phyloP scores from a whole-genome alignment of 208 protist genomes.

The Acanthamoeba divionensis region DNA sequence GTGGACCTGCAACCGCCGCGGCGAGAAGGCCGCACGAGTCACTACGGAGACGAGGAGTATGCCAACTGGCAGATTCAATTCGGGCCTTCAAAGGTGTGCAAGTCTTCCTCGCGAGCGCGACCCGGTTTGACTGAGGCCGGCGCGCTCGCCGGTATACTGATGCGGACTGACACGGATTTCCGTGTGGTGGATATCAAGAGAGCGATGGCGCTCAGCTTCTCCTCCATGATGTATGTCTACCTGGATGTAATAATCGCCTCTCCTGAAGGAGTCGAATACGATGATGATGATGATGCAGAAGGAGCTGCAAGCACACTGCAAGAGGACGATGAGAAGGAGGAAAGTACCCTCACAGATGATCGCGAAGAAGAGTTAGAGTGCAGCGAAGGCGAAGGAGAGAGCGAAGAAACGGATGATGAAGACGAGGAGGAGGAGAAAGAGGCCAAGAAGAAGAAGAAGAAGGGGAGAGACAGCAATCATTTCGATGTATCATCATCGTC shows the following conservation, averaged over 20 bases:
- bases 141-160: constrained; percentile 12
- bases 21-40: background rate
- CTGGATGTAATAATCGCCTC: background rate
- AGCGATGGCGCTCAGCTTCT: constrained; percentile 21
- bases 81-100: constrained; percentile 22
- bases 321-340: too few relatives aligned
- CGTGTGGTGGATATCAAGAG: background rate
- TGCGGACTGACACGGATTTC: background rate
- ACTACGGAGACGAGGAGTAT: constrained; percentile 47
- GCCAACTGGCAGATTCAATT: constrained; percentile 46
- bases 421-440: background rate
- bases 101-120: constrained; percentile 2
- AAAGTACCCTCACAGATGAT: too few relatives aligned
- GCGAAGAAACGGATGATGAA: background rate
- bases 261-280: background rate
- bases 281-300: too few relatives aligned
- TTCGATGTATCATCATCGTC: too few relatives aligned
- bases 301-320: too few relatives aligned
- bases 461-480: background rate
- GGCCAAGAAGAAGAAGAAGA: background rate
- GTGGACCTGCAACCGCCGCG: constrained; percentile 22
- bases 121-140: background rate
- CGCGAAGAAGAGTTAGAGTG: background rate
- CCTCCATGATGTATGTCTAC: background rate
- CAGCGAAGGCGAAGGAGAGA: background rate